phyloP scores from a whole-genome alignment of 2,329 filamentous ascomycete species.

The Botrytis deweyae region DNA sequence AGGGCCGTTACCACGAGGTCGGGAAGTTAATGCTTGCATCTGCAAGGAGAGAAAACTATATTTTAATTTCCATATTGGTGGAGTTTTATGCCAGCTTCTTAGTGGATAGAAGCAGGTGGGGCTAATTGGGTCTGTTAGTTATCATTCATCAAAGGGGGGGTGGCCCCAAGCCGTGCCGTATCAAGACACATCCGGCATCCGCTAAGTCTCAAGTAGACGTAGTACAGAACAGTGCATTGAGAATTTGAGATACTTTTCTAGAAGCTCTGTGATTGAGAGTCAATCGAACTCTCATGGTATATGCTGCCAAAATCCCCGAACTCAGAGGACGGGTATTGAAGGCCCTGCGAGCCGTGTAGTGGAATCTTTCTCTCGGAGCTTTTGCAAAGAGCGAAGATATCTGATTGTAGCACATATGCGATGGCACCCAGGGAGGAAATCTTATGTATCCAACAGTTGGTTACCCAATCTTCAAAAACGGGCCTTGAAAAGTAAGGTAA shows the following conservation, averaged over 20 bases:
- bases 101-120: neutral
- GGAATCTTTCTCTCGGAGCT: neutral
- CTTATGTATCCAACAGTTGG: neutral
- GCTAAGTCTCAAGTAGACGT: neutral
- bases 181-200: neutral
- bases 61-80: neutral
- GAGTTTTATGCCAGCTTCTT: neutral
- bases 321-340: neutral
- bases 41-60: neutral
- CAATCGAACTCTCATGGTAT: neutral
- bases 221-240: neutral
- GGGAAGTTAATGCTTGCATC: neutral
- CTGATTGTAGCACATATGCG: neutral
- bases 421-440: neutral
- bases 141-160: neutral
- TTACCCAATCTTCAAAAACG: neutral
- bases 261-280: neutral
- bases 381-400: neutral
- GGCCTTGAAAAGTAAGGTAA: neutral
- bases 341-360: neutral
- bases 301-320: neutral
- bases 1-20: neutral
- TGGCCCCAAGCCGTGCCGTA: neutral
- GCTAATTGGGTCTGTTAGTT: neutral
- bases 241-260: neutral